Percentiles rank a stretch among this genome's conserved stretches.
Conservation (phyloP, 352 stramenopile species). For the Phytophthora sansomeana region DNA sequence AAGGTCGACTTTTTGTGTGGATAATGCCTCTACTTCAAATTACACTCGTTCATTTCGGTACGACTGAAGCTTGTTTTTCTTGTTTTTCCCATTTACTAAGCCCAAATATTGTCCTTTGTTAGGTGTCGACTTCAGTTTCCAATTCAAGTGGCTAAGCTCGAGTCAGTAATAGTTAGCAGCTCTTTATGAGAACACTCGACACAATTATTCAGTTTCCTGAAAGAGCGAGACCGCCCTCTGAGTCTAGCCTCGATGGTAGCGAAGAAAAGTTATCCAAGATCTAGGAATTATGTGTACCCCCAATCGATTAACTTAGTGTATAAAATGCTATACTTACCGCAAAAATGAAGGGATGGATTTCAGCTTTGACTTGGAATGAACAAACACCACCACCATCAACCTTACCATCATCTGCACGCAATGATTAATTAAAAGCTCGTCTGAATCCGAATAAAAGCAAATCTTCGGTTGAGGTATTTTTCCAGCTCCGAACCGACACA, state of each 20-base stretch:
- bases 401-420: not conserved
- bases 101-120: not conserved
- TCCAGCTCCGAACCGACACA: slow-evolving; percentile 23
- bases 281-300: too few species aligned
- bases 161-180: too few species aligned
- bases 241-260: too few species aligned
- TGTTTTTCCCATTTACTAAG: too few species aligned
- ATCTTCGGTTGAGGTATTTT: slow-evolving; percentile 5
- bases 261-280: too few species aligned
- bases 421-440: not conserved
- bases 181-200: too few species aligned
- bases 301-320: too few species aligned
- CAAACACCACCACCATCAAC: too few species aligned
- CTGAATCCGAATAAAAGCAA: not conserved
- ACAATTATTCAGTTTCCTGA: too few species aligned
- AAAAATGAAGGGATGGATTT: slow-evolving; percentile 11
- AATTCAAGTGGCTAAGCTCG: not conserved
- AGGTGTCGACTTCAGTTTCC: slow-evolving; percentile 16
- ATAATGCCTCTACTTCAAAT: slow-evolving; percentile 33
- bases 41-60: slow-evolving; percentile 38
- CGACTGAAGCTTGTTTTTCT: not conserved
- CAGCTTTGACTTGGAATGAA: slow-evolving; percentile 21
- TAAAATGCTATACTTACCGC: too few species aligned
- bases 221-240: too few species aligned
- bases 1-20: slow-evolving; percentile 38